Percentiles rank a stretch among this genome's conserved stretches.
phyloP scores from a whole-genome alignment of 2,329 filamentous ascomycete genomes.

The Ciborinia camelliae region DNA sequence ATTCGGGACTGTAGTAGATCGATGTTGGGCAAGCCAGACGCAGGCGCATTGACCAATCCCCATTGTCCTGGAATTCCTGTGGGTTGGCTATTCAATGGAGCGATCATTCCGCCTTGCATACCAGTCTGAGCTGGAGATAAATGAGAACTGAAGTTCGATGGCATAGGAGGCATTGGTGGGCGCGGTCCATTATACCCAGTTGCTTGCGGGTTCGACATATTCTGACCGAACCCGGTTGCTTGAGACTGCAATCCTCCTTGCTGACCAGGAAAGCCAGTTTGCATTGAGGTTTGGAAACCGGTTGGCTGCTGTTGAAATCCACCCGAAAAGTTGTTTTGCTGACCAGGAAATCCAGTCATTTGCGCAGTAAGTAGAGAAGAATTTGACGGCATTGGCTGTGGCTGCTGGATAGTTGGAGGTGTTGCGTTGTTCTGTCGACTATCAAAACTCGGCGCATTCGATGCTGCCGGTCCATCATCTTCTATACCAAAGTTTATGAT shows the following conservation, averaged over 20 bases:
- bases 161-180: slow-evolving; percentile 80
- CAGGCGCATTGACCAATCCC: slow-evolving; percentile 95
- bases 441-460: slow-evolving; percentile 70
- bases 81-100: slow-evolving; percentile 82
- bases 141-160: slow-evolving; percentile 65
- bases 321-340: slow-evolving; percentile 43
- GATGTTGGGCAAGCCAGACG: slow-evolving; percentile 87
- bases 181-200: slow-evolving; percentile 77
- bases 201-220: slow-evolving; percentile 64
- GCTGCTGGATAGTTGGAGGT: slow-evolving; percentile 60
- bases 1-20: slow-evolving; percentile 88
- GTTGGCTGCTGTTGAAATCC: slow-evolving; percentile 46
- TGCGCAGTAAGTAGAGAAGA: slow-evolving; percentile 61
- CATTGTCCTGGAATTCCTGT: slow-evolving; percentile 92
- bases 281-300: slow-evolving; percentile 46
- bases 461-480: slow-evolving; percentile 61
- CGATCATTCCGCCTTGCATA: slow-evolving; percentile 46
- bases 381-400: slow-evolving; percentile 72
- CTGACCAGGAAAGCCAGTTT: slow-evolving; percentile 56
- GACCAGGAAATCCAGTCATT: slow-evolving; percentile 63
- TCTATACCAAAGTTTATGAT: slow-evolving; percentile 94
- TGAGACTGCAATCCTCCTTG: slow-evolving; percentile 61
- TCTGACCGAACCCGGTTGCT: slow-evolving; percentile 63
- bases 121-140: slow-evolving; percentile 62
- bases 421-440: slow-evolving; percentile 50